These are phyloP conservation scores for Papiliotrema nemorosa DNA, from an alignment of 1,284 basidiomycete species.

Conservation along the genomic window DNA sequence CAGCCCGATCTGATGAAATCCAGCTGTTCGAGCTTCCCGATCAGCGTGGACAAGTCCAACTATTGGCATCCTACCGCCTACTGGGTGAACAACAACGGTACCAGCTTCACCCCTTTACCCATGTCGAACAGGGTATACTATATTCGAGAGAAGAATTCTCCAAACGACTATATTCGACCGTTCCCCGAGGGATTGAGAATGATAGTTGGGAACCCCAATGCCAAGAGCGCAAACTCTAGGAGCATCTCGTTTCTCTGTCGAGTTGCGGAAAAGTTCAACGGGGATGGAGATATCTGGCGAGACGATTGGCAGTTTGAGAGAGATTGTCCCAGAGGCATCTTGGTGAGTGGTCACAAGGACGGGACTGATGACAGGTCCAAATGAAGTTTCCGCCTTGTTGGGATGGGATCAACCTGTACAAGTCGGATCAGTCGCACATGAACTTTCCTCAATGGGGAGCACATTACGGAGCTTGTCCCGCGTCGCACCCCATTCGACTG, in stretches of 20 bases:
- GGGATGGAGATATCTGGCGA: slow-evolving; percentile 1
- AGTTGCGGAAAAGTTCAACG: slow-evolving; percentile 13
- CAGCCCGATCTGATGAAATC: slow-evolving; percentile 17
- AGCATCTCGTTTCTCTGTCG: slow-evolving; percentile 25
- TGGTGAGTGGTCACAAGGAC: not conserved
- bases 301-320: slow-evolving; percentile 31
- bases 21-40: slow-evolving; percentile 20
- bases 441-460: slow-evolving; percentile 21
- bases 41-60: slow-evolving; percentile 34
- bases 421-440: slow-evolving; percentile 30
- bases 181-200: slow-evolving; percentile 37
- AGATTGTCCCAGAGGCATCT: slow-evolving; percentile 24
- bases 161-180: slow-evolving; percentile 14
- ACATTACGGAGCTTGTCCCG: slow-evolving; percentile 27
- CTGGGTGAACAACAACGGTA: slow-evolving; percentile 14
- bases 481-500: slow-evolving; percentile 34
- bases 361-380: slow-evolving; percentile 18
- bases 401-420: slow-evolving; percentile 36
- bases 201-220: slow-evolving; percentile 30
- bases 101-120: slow-evolving; percentile 14
- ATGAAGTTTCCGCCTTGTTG: slow-evolving; percentile 36
- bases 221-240: slow-evolving; percentile 19
- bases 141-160: slow-evolving; percentile 23
- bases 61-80: slow-evolving; percentile 31
- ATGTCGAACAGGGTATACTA: slow-evolving; percentile 20